A percentile compares a stretch with the other conserved stretches of the same genome.
phyloP scores from a whole-genome alignment of 768 basidiomycete genomes.

The Agaricus blazei region DNA sequence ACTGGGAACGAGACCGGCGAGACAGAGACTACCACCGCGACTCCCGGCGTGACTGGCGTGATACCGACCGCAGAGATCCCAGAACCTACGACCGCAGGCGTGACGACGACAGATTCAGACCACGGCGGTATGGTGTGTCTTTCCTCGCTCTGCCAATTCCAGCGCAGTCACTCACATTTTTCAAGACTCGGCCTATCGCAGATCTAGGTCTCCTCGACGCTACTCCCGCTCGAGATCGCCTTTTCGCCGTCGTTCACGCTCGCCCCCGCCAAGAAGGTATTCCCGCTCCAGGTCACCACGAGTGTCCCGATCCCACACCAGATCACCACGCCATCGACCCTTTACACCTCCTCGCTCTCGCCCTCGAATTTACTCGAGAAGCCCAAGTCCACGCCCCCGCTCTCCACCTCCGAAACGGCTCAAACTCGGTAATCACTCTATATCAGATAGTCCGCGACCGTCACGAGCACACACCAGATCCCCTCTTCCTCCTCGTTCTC shows the following conservation, averaged over 20 bases:
- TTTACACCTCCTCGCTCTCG: constrained; percentile 4
- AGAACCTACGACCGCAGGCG: constrained; percentile 8
- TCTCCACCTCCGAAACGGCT: constrained; percentile 18
- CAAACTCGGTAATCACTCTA: constrained; percentile 20
- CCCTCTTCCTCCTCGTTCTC: constrained; percentile 7
- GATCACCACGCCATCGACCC: constrained; percentile 7
- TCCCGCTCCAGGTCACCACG: constrained; percentile 12
- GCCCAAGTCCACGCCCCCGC: constrained; percentile 14
- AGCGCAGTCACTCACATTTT: background rate
- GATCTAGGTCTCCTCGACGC: constrained; percentile 16
- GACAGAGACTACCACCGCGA: constrained; percentile 16
- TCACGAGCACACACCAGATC: constrained; percentile 8
- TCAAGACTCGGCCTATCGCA: constrained; percentile 9
- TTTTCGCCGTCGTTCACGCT: constrained; percentile 3
- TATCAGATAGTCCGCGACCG: constrained; percentile 13
- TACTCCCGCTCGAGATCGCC: constrained; percentile 8
- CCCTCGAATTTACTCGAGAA: background rate
- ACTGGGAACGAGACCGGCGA: constrained; percentile 13
- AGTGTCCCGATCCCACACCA: constrained; percentile 12
- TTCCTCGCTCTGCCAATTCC: background rate
- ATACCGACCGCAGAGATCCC: constrained; percentile 13
- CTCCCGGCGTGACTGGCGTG: constrained; percentile 8
- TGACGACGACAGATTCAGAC: constrained; percentile 9
- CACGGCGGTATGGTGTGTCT: constrained; percentile 6
- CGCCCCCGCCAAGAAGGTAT: background rate